A percentile compares a stretch with the other conserved stretches of the same genome.
Conservation (phyloP, 164 flowering plant species). For the Piper longum region DNA sequence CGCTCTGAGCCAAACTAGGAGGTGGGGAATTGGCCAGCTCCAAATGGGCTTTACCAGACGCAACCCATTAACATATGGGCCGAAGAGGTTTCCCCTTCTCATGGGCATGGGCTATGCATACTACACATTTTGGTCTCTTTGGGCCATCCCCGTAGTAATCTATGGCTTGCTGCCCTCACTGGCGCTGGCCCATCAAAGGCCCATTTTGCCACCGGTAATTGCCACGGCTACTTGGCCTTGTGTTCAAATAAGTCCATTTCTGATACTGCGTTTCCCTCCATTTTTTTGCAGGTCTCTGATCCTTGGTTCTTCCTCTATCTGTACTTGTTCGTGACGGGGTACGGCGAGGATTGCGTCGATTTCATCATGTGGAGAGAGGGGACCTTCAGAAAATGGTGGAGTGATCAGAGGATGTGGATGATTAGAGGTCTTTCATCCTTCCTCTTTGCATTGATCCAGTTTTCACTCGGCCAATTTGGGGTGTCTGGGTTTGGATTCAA, state of each 20-base stretch:
- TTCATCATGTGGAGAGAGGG: constrained; percentile 18
- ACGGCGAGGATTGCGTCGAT: constrained; percentile 44
- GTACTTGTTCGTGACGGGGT: constrained; percentile 44
- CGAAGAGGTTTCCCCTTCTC: constrained; percentile 13
- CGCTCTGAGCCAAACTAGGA: constrained; percentile 31
- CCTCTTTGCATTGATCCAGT: constrained; percentile 34
- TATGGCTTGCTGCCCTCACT: constrained; percentile 61
- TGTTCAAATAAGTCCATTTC: not conserved
- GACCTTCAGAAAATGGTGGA: constrained; percentile 54
- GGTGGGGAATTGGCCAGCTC: constrained; percentile 53
- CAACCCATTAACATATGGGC: constrained; percentile 38
- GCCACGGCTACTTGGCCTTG: not conserved
- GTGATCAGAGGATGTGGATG: constrained; percentile 62
- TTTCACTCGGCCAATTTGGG: constrained; percentile 20
- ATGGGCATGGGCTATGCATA: constrained; percentile 7
- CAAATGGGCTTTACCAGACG: constrained; percentile 33
- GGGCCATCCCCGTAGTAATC: constrained; percentile 31
- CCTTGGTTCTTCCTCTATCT: constrained; percentile 41
- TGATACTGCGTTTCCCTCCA: not conserved
- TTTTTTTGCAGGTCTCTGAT: constrained; percentile 27
- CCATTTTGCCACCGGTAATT: constrained; percentile 56
- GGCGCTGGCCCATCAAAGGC: constrained; percentile 28
- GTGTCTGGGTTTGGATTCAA: constrained; percentile 34
- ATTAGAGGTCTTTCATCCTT: constrained; percentile 39
- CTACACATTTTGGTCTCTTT: constrained; percentile 31